Base-by-base conservation (phyloP, 495 filamentous ascomycete genomes). In the Astrothelium macrocarpum region DNA sequence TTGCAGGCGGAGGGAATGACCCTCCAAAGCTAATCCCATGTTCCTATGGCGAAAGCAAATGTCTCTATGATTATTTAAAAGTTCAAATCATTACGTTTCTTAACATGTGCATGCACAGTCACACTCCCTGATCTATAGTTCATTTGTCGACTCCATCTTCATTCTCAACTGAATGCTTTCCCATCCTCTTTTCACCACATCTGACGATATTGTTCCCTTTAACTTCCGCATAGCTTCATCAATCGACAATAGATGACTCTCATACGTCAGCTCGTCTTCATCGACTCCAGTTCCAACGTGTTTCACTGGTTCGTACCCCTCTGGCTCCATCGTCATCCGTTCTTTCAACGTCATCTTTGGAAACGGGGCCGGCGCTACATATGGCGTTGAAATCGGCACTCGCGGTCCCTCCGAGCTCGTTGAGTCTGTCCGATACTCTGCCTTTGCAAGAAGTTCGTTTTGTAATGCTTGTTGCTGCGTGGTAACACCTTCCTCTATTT, bases 241-340 rank as follows among this genome's bases (percentile, higher is more conserved):
- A 9, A 80, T 64, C 2, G 74, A 67, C 46, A 80, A n/a, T 34
- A 81, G 63, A 43, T 71, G 66, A 60, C 72, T 74, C 61, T 73
- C 61, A 66, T 80, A 81, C 62, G 71, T 53, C 25, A 68, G 65
- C 64, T 81, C 79, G 31, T 80, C 79, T 9, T 71, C 73, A 70
- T 79, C 70, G 2, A 80, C 79, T 10, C 78, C 77, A 1, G 79
- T 80, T 18, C 71, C 71, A 61, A 71, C 70, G 66, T 80, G 76
- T 43, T 68, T 64, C 2, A 73, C 39, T 2, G 79, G 79, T 64
- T 74, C 73, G 62, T 77, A 79, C 0, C 70, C 71, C 32, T 69
- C 65, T 12, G 67, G 63, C 53, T 81, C 78, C 61, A 73, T 45
- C n/a, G 64, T 67, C 4, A 78, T 59, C 59, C 79, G 68, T 32